Base-by-base conservation (phyloP, 352 stramenopile species). In the Ophiocytium majus region DNA sequence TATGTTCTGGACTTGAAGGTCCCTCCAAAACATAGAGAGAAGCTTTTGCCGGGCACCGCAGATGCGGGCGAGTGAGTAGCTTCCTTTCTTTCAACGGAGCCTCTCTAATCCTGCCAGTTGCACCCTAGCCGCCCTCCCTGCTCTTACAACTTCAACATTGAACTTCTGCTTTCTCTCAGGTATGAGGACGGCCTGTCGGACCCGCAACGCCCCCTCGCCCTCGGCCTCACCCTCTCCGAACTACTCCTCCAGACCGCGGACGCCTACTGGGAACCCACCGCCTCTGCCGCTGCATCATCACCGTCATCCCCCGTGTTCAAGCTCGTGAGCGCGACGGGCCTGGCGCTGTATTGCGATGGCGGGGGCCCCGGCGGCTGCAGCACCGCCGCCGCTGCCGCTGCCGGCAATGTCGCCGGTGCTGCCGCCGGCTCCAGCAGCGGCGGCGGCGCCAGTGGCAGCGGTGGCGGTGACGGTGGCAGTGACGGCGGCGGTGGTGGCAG, bases 281-380 rank as follows among this genome's bases (percentile, higher is more conserved):
- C 78, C 64, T 57, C 79, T 35, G 63, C 63, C 35, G 63, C 63
- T 28, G 28, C 80, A 36, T 14, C 43, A 5, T 57, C 43, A 5
- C 33, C 43, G 5, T 5, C 71, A 1, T 36, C 71, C 74, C 79
- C 76, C 75, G 82, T 85, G 37, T 82, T 78, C 76, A 85, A 85
- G 82, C 82, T 85, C n/a, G 82, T 85, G 0, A 43, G 66, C 0
- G 74, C 81, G 10, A 76, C 80, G 31, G 81, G 82, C 66, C 82
- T 85, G 37, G 82, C 82, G 10, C 50, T 76, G 31, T 85, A 85
- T 35, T 85, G 82, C 76, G 82, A 85, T 35, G 82, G 75, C 43
- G 17, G 81, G 33, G 34, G 63, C 19, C 33, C 28, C 23, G 43
- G 32, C n/a, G n/a, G 31, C 80, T 19, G 81, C n/a, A 9, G 33